A percentile compares a stretch with the other conserved stretches of the same genome.
Evolutionary conservation across 441 rosid genomes (phyloP).

Genomic region (Gossypium davidsonii): DNA sequence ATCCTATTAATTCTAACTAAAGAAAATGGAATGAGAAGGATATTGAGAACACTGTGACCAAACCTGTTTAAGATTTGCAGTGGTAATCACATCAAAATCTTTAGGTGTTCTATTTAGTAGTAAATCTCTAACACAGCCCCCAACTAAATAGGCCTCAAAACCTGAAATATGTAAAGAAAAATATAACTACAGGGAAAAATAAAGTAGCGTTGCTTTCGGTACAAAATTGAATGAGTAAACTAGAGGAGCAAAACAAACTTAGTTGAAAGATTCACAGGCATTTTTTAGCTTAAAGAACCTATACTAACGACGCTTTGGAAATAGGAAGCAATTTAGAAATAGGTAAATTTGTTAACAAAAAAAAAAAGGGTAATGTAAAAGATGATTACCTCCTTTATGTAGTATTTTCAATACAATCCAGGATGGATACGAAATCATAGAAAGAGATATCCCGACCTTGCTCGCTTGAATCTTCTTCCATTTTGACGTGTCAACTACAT

Average conservation of each 20-base stretch:
- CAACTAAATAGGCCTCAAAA: slow-evolving; percentile 76
- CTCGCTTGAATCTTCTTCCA: slow-evolving; percentile 59
- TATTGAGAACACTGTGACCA: neutral
- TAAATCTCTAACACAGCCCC: slow-evolving; percentile 96
- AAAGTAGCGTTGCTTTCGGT: neutral
- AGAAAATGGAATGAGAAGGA: neutral
- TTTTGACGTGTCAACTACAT: slow-evolving; percentile 43
- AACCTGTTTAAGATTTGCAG: slow-evolving; percentile 77
- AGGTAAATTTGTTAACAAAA: neutral
- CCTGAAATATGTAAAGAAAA: slow-evolving; percentile 36
- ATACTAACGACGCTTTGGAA: neutral
- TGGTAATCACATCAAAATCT: slow-evolving; percentile 92
- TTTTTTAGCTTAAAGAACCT: neutral
- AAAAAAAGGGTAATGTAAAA: neutral
- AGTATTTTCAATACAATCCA: slow-evolving; percentile 55
- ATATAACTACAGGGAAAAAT: neutral
- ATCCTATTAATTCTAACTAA: neutral
- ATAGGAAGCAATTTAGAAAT: neutral
- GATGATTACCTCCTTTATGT: slow-evolving; percentile 38
- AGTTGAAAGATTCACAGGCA: neutral
- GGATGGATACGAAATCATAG: slow-evolving; percentile 48
- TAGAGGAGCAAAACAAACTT: neutral
- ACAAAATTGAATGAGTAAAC: neutral
- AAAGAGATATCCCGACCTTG: slow-evolving; percentile 36
- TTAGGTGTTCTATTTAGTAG: slow-evolving; percentile 67